Base-by-base conservation (phyloP, 2,329 filamentous ascomycete species). In the Diplodia intermedia region DNA sequence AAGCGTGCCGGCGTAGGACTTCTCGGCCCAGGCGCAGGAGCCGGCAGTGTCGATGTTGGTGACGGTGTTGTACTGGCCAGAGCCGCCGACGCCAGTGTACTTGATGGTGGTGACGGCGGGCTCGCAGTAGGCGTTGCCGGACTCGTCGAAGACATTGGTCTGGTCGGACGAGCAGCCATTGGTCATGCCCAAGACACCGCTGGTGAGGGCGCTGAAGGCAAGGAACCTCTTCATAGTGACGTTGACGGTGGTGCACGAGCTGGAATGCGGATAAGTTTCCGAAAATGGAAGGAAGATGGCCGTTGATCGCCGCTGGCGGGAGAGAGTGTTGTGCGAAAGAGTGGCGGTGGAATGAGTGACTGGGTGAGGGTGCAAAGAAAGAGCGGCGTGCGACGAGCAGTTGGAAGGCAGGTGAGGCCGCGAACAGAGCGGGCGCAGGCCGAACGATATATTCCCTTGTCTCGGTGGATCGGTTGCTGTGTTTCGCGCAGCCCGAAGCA, bases 41-140 rank as follows among this genome's bases (percentile, higher is more conserved):
- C 84, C 84, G 50, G 86, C 86, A 60, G 79, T 72, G 69, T 86
- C 82, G 86, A 93, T 91, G 66, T 75, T 73, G 31, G 83, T 86
- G 43, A 93, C 85, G 66, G 85, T 84, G 69, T 90, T 84, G 81
- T 92, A 94, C 54, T 80, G 81, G 49, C 90, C 90, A 53, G 83
- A 72, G 60, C 82, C 81, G 36, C 86, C 86, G 72, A 92, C 84
- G 67, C 87, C 86, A 69, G 79, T 79, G 78, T 92, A 93, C n/a
- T 86, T 85, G 77, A 94, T 89, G 60, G 88, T 86, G 68, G 85
- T 79, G 68, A 93, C 89, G 49, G 84, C 75, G 23, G 66, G 66
- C 68, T 87, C 83, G 78, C 89, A 91, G 80, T 89, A 92, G 81
- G 80, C 89, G 78, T 91, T 92, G 20, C 52, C 52, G 9, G 52